A percentile compares a stretch with the other conserved stretches of the same genome.
phyloP scores from a whole-genome alignment of 306 rosid genomes.

The Gillenia trifoliata region DNA sequence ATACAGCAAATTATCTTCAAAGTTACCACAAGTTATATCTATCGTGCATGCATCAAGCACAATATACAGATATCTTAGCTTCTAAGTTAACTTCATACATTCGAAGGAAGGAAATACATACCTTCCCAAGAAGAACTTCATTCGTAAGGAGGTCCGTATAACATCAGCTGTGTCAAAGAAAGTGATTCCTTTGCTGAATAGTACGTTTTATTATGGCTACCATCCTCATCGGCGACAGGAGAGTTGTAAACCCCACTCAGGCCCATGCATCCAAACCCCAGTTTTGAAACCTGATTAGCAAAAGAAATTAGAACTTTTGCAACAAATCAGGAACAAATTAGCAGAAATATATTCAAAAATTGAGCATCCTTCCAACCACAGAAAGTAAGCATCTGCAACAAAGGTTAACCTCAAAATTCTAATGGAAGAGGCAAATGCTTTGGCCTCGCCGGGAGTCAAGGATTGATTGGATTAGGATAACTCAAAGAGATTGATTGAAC shows the following conservation, averaged over 20 bases:
- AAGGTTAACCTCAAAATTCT: background rate
- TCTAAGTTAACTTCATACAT: background rate
- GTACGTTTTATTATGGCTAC: conserved; percentile 20
- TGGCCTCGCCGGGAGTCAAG: no score
- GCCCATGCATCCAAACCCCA: conserved; percentile 47
- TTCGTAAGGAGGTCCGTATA: conserved; percentile 26
- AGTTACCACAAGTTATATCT: background rate
- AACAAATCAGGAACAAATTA: background rate
- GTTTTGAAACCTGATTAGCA: conserved; percentile 31
- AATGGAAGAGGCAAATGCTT: no score
- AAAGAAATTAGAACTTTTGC: background rate
- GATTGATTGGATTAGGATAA: no score
- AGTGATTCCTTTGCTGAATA: conserved; percentile 34
- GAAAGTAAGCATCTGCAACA: background rate
- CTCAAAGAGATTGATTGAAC: no score
- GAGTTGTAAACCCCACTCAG: conserved; percentile 28
- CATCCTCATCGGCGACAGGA: conserved; percentile 27
- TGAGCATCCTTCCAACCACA: background rate
- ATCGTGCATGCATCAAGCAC: background rate
- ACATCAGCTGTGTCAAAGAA: conserved; percentile 36
- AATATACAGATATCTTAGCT: no score
- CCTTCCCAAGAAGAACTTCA: conserved; percentile 41
- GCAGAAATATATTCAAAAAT: no score
- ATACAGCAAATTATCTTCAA: background rate
- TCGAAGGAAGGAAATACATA: background rate